These are phyloP conservation scores for Phytophthora pluvialis DNA, from an alignment of 352 stramenopile genomes.

Conservation along the genomic window DNA sequence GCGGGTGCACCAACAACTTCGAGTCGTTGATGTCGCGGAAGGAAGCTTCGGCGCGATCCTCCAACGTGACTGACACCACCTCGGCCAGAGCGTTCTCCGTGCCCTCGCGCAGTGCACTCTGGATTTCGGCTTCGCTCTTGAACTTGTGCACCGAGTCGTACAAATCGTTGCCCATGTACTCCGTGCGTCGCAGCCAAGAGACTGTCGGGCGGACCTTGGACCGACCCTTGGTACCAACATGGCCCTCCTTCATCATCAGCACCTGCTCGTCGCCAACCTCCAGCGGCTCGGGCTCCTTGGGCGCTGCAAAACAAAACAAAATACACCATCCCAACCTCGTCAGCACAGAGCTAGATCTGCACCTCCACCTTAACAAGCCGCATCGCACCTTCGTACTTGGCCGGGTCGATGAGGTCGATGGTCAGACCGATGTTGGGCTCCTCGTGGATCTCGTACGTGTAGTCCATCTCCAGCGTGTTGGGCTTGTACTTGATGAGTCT, in stretches of 20 bases:
- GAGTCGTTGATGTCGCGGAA: conserved; percentile 76
- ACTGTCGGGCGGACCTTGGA: conserved; percentile 75
- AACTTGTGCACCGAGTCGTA: conserved; percentile 89
- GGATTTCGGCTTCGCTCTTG: conserved; percentile 87
- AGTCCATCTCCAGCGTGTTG: conserved; percentile 85
- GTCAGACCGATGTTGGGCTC: conserved; percentile 78
- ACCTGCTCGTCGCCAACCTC: conserved; percentile 79
- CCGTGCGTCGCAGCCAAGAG: conserved; percentile 81
- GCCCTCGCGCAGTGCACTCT: conserved; percentile 80
- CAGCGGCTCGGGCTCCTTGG: conserved; percentile 51
- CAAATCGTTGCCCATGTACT: conserved; percentile 89
- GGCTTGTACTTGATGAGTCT: conserved; percentile 90
- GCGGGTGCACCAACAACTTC: conserved; percentile 77
- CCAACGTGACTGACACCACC: conserved; percentile 69
- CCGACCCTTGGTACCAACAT: conserved; percentile 50
- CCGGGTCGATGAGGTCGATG: conserved; percentile 87
- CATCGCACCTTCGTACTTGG: conserved; percentile 78
- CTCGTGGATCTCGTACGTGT: conserved; percentile 87
- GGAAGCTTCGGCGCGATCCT: conserved; percentile 82
- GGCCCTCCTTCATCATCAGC: conserved; percentile 82
- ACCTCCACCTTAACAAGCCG: not conserved
- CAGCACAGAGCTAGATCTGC: not conserved
- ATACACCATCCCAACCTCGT: conserved; percentile 1
- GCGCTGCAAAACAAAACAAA: conserved; percentile 43
- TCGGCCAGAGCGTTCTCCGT: conserved; percentile 83